Conservation (phyloP, 75 land plant species). For the Isoetes taiwanensis region DNA sequence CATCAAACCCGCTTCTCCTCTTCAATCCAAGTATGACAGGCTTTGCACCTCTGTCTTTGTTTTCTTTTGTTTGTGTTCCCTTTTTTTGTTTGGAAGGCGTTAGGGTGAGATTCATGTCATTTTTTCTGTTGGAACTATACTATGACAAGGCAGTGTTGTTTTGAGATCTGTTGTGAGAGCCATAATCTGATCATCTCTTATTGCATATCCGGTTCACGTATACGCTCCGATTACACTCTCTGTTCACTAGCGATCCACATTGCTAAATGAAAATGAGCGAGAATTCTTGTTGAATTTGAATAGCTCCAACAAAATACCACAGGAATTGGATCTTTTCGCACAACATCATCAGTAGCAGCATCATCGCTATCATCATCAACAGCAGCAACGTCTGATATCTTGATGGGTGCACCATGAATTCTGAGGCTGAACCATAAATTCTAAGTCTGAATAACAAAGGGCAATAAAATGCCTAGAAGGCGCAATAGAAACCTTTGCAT, state of each 20-base stretch:
- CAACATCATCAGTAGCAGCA: background rate
- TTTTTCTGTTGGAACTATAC: background rate
- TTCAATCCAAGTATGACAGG: slow-evolving; percentile 1
- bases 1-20: background rate
- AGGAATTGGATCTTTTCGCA: background rate
- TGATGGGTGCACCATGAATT: no score
- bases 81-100: background rate
- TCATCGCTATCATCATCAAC: background rate
- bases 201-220: no score
- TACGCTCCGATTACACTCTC: background rate
- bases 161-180: no score
- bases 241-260: background rate
- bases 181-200: no score
- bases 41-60: no score
- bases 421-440: no score
- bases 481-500: no score
- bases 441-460: no score
- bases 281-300: background rate
- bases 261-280: background rate
- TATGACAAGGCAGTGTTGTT: no score
- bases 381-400: no score
- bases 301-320: background rate
- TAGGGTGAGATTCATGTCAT: no score
- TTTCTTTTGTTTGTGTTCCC: background rate
- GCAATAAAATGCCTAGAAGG: no score